Evolutionary conservation across 495 filamentous ascomycete genomes (phyloP).

Genomic region (Penicillium paradoxum): DNA sequence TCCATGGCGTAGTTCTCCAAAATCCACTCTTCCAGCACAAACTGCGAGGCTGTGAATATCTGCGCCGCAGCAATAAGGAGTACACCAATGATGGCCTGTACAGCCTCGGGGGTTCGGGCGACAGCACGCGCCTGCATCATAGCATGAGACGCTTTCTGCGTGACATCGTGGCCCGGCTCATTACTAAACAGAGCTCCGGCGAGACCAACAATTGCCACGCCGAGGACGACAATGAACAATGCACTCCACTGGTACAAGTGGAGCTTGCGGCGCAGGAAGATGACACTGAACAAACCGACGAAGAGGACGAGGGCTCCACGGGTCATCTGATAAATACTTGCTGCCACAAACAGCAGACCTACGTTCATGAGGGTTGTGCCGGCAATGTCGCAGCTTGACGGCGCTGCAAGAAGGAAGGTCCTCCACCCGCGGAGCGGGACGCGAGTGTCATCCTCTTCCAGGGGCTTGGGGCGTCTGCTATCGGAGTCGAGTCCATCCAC

Average conservation of each 20-base stretch:
- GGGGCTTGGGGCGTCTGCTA: slow-evolving; percentile 46
- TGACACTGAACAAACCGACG: slow-evolving; percentile 88
- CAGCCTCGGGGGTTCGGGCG: slow-evolving; percentile 52
- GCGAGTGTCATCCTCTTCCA: slow-evolving; percentile 41
- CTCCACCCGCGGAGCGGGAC: slow-evolving; percentile 63
- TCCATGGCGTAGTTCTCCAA: slow-evolving; percentile 85
- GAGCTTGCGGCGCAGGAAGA: slow-evolving; percentile 76
- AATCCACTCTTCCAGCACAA: slow-evolving; percentile 92
- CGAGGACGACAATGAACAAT: slow-evolving; percentile 77
- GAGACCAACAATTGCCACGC: slow-evolving; percentile 85
- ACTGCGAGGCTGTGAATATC: slow-evolving; percentile 94
- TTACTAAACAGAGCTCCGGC: slow-evolving; percentile 76
- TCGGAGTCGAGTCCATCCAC: slow-evolving; percentile 25
- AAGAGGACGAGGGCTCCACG: slow-evolving; percentile 90
- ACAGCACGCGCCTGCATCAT: slow-evolving; percentile 24
- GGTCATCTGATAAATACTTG: slow-evolving; percentile 98
- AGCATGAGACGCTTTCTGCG: slow-evolving; percentile 28
- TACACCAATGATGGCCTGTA: slow-evolving; percentile 74
- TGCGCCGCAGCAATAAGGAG: slow-evolving; percentile 87
- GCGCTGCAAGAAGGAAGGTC: slow-evolving; percentile 73
- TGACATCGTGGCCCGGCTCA: slow-evolving; percentile 44
- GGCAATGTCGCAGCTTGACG: slow-evolving; percentile 88
- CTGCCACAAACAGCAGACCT: slow-evolving; percentile 86
- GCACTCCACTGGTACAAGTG: slow-evolving; percentile 84
- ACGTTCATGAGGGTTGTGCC: slow-evolving; percentile 97